These are phyloP conservation scores for Coniophora puteana DNA, from an alignment of 1,284 basidiomycete genomes.

Conservation along the genomic window DNA sequence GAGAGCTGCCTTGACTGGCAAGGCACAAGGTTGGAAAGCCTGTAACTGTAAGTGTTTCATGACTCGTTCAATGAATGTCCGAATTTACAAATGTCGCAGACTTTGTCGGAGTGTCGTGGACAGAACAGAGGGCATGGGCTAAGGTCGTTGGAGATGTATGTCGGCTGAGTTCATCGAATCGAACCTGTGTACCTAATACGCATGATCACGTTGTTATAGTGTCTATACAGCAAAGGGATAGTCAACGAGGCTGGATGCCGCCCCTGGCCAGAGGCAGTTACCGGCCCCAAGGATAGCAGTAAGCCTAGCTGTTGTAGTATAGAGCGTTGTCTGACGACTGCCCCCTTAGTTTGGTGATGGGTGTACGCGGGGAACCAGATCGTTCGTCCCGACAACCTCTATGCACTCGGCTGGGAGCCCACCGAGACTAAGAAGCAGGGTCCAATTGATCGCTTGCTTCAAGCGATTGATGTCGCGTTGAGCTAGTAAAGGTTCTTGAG, in stretches of 20 bases:
- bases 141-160: constrained; percentile 35
- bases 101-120: constrained; percentile 19
- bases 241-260: constrained; percentile 29
- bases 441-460: no score
- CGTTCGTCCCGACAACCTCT: constrained; percentile 30
- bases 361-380: constrained; percentile 34
- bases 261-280: constrained; percentile 29
- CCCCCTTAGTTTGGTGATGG: constrained; percentile 35
- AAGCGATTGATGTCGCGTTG: no score
- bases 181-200: no score
- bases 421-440: constrained; percentile 29
- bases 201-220: constrained; percentile 18
- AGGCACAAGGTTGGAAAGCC: constrained; percentile 34
- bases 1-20: constrained; percentile 33
- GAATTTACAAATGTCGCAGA: constrained; percentile 18
- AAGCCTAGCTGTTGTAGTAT: constrained; percentile 9
- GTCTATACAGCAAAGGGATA: constrained; percentile 32
- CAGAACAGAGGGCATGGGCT: constrained; percentile 25
- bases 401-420: constrained; percentile 36
- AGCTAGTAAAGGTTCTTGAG: no score
- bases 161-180: no score
- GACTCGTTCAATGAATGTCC: not conserved
- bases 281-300: constrained; percentile 34
- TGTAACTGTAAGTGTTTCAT: constrained; percentile 30
- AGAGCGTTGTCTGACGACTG: constrained; percentile 1